These are phyloP conservation scores for Vanrija pseudolonga DNA, from an alignment of 1,284 basidiomycete genomes.

Conservation along the genomic window DNA sequence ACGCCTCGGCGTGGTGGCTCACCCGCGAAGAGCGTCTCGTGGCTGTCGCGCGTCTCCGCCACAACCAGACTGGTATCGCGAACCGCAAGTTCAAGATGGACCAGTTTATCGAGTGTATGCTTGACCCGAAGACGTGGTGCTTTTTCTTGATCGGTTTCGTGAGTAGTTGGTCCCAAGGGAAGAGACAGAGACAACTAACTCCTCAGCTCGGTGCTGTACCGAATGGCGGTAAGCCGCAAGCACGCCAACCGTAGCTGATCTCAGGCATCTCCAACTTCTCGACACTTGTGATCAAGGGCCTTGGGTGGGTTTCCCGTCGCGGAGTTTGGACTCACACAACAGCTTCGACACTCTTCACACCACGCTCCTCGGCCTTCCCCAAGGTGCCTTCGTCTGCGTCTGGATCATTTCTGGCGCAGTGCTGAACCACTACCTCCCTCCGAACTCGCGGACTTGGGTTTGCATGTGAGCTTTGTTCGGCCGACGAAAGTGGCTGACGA, in stretches of 20 bases:
- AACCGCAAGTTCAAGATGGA: conserved; percentile 45
- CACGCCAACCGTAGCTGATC: not conserved
- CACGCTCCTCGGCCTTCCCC: conserved; percentile 22
- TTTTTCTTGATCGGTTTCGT: conserved; percentile 42
- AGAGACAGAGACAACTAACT: too few relatives aligned
- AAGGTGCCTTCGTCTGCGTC: conserved; percentile 34
- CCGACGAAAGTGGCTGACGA: conserved; percentile 14
- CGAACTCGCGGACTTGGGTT: too few relatives aligned
- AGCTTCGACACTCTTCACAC: conserved; percentile 28
- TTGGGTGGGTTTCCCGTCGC: not conserved
- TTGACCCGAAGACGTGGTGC: conserved; percentile 43
- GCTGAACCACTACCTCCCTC: conserved; percentile 16
- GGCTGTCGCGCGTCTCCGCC: conserved; percentile 43
- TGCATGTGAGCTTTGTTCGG: too few relatives aligned
- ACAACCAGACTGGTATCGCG: conserved; percentile 49
- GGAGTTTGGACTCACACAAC: too few relatives aligned
- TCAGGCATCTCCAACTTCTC: not conserved
- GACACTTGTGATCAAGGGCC: conserved; percentile 17
- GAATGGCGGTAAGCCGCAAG: conserved; percentile 26
- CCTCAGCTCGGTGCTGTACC: conserved; percentile 18
- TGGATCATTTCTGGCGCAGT: conserved; percentile 18
- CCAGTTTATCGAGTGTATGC: conserved; percentile 44
- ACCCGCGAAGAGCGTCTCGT: conserved; percentile 43
- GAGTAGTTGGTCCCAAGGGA: too few relatives aligned
- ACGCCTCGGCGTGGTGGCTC: conserved; percentile 34